Evolutionary conservation across 2,329 filamentous ascomycete species (phyloP).

Genomic region (Fusarium annulatum): DNA sequence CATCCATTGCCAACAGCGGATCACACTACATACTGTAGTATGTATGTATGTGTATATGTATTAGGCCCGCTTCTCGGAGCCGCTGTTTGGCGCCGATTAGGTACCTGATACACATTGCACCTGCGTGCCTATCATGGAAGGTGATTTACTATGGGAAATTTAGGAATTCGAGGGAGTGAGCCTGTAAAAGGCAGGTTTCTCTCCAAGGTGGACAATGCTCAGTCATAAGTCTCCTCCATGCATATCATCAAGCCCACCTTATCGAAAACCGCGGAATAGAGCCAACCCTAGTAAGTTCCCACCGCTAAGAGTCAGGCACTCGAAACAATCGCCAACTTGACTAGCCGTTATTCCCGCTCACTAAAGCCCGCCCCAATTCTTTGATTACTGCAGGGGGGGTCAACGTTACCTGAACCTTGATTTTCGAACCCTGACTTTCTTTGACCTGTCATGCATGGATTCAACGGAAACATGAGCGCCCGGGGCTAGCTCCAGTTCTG

Average conservation of each 20-base stretch:
- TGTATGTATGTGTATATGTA: not conserved
- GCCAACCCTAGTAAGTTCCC: conserved; percentile 6
- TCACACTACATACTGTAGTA: not conserved
- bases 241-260: conserved; percentile 18
- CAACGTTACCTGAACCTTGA: not conserved
- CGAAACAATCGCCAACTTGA: conserved; percentile 25
- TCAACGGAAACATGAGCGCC: conserved; percentile 11
- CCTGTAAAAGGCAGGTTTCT: not conserved
- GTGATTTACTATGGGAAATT: not conserved
- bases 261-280: conserved; percentile 8
- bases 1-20: not conserved
- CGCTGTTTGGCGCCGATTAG: conserved; percentile 21
- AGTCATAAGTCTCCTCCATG: conserved; percentile 5
- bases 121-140: conserved; percentile 2
- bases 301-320: conserved; percentile 18
- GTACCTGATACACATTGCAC: not conserved
- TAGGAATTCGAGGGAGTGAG: not conserved
- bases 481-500: conserved; percentile 4
- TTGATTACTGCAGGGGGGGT: conserved; percentile 7
- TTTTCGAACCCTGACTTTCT: not conserved
- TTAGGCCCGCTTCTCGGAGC: conserved; percentile 9
- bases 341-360: conserved; percentile 26
- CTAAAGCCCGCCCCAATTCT: conserved; percentile 15
- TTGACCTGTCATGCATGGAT: conserved; percentile 11
- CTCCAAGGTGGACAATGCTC: conserved; percentile 25